Conservation (phyloP, 495 filamentous ascomycete species). For the Symbiotaphrina buchneri region DNA sequence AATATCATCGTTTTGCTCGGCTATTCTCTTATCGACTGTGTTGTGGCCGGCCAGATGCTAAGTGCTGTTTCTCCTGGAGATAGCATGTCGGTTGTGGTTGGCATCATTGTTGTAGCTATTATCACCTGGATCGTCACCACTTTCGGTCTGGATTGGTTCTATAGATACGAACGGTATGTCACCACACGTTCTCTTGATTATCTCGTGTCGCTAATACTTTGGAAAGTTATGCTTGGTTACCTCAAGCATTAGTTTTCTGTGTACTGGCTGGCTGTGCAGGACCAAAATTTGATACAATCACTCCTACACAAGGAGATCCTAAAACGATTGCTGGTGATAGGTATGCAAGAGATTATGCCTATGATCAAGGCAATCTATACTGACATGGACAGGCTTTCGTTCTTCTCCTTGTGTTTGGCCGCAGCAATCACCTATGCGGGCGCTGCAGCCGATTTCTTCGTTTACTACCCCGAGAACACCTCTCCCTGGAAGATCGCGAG, state of each 20-base stretch:
- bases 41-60: slow-evolving; percentile 54
- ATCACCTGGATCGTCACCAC: slow-evolving; percentile 45
- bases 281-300: slow-evolving; percentile 33
- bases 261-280: slow-evolving; percentile 47
- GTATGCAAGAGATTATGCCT: slow-evolving; percentile 7
- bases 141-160: slow-evolving; percentile 52
- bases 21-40: slow-evolving; percentile 45
- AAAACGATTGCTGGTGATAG: slow-evolving; percentile 32
- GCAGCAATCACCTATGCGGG: slow-evolving; percentile 41
- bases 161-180: slow-evolving; percentile 41
- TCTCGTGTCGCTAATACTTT: slow-evolving; percentile 1
- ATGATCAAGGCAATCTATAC: background rate
- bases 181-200: background rate
- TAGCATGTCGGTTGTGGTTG: no score
- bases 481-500: slow-evolving; percentile 18
- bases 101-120: slow-evolving; percentile 45
- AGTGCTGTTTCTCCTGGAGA: no score
- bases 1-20: slow-evolving; percentile 53
- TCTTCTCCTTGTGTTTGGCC: slow-evolving; percentile 41
- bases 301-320: slow-evolving; percentile 22
- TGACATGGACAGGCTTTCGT: slow-evolving; percentile 23
- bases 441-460: slow-evolving; percentile 39
- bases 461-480: slow-evolving; percentile 36
- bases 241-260: slow-evolving; percentile 38
- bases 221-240: slow-evolving; percentile 39